Evolutionary conservation across 2,329 filamentous ascomycete species (phyloP), one percentile per base, ranked within the genome.

Genomic region (Lachnum nothofagi): DNA sequence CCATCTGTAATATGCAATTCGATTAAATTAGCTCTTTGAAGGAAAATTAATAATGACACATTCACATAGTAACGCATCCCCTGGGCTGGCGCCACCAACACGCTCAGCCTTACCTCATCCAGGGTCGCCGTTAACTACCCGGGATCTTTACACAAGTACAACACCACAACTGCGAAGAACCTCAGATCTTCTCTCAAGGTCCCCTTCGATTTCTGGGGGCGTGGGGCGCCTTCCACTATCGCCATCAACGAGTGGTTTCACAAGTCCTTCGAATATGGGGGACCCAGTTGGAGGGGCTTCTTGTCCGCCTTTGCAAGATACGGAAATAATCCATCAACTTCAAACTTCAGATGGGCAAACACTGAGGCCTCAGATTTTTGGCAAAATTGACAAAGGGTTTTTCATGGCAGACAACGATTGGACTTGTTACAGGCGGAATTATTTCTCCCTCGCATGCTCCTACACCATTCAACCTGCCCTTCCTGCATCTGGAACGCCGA

Each of bases 381-480:
- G 80, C 14, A 83, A 80, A 60, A 82, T 87, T 44, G 82, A 85
- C 52, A 86, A 86, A 58, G 83, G 83, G 1, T 86, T 87, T 65
- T 86, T 87, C 61, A 70, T 75, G 44, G 71, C 70, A 2, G 83
- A 86, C 52, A 70, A 74, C 6, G 82, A 84, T 56, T 88, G 84
- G 84, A 88, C 84, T 2, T 87, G 84, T 67, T 88, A 88, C 62
- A 75, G 84, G 35, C 73, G 84, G 45, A 88, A 88, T 60, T 88
- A 88, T 65, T 86, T 88, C 60, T 77, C 81, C 0, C 76, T 87
- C 4, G 78, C 76, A 27, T 84, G 82, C 59, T 80, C 77, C 2
- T 87, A 80, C 63, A 75, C 74, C 7, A 71, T 88, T 16, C 20
- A 77, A 68, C 73, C 70, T 67, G 42, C 64, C 65, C 45, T 69